phyloP scores from a whole-genome alignment of 148 eudicot genomes.

The Chenopodium formosanum region DNA sequence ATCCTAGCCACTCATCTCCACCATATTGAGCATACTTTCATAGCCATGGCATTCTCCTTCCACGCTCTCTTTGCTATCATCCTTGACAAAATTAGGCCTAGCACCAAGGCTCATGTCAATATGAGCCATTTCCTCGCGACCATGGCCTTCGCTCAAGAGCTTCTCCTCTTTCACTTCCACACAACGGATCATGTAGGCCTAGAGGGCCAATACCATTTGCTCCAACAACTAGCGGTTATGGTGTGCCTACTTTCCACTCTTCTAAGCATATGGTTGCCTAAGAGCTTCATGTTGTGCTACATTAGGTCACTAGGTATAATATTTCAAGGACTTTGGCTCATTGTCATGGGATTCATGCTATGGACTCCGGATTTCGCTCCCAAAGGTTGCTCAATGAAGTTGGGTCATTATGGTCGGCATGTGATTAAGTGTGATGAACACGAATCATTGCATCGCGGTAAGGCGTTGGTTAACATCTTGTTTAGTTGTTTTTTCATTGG shows the following conservation, averaged over 20 bases:
- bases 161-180: conserved; percentile 46
- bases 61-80: conserved; percentile 32
- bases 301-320: conserved; percentile 36
- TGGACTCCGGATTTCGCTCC: conserved; percentile 38
- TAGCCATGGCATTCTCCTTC: conserved; percentile 32
- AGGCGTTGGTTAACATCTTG: conserved; percentile 42
- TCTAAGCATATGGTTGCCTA: conserved; percentile 31
- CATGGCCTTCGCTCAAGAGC: conserved; percentile 37
- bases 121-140: conserved; percentile 26
- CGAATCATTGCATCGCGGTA: conserved; percentile 31
- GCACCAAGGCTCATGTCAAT: conserved; percentile 6
- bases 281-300: conserved; percentile 30
- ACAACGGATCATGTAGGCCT: conserved; percentile 48
- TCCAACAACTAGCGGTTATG: conserved; percentile 30
- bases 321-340: conserved; percentile 44
- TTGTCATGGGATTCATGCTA: conserved; percentile 44
- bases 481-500: conserved; percentile 42
- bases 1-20: conserved; percentile 34
- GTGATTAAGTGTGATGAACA: conserved; percentile 28
- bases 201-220: conserved; percentile 46
- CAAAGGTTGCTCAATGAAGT: conserved; percentile 34
- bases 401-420: conserved; percentile 20
- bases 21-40: conserved; percentile 37
- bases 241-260: conserved; percentile 38
- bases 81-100: conserved; percentile 29